Evolutionary conservation across 148 eudicot species (phyloP).

Genomic region (Agrostemma githago): DNA sequence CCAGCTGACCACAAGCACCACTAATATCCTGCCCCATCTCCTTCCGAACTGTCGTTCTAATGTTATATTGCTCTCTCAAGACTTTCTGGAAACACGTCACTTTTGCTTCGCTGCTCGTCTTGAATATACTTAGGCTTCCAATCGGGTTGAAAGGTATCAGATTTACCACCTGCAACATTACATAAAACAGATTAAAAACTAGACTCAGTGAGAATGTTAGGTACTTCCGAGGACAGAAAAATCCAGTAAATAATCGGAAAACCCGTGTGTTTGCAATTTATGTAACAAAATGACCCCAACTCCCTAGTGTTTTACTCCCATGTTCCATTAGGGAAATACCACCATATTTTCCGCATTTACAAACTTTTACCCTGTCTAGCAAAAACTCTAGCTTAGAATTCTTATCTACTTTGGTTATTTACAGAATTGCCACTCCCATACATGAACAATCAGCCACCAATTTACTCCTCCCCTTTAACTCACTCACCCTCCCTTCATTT

Average conservation of each 20-base stretch:
- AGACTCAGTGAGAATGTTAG: neutral
- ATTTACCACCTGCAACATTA: constrained; percentile 61
- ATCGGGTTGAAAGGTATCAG: constrained; percentile 92
- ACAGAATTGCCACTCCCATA: too few species aligned
- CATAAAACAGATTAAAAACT: neutral
- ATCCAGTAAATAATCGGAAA: neutral
- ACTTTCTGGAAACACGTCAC: constrained; percentile 63
- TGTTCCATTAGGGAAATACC: too few species aligned
- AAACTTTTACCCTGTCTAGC: too few species aligned
- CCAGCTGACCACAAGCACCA: constrained; percentile 97
- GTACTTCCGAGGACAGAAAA: neutral
- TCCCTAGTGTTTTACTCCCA: too few species aligned
- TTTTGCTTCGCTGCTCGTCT: constrained; percentile 57
- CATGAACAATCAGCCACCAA: too few species aligned
- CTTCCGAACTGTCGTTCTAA: constrained; percentile 84
- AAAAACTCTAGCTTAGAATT: too few species aligned
- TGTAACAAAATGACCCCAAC: too few species aligned
- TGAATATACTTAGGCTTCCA: constrained; percentile 56
- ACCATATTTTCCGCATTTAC: too few species aligned
- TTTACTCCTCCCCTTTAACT: too few species aligned
- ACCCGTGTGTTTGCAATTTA: too few species aligned
- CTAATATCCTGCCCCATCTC: constrained; percentile 99
- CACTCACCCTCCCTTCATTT: too few species aligned
- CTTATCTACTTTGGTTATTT: too few species aligned
- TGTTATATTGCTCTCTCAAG: constrained; percentile 56